Evolutionary conservation across 192 early-diverging fungal genomes (phyloP), one percentile per base, ranked within the genome.

Genomic region (Thamnidium elegans): DNA sequence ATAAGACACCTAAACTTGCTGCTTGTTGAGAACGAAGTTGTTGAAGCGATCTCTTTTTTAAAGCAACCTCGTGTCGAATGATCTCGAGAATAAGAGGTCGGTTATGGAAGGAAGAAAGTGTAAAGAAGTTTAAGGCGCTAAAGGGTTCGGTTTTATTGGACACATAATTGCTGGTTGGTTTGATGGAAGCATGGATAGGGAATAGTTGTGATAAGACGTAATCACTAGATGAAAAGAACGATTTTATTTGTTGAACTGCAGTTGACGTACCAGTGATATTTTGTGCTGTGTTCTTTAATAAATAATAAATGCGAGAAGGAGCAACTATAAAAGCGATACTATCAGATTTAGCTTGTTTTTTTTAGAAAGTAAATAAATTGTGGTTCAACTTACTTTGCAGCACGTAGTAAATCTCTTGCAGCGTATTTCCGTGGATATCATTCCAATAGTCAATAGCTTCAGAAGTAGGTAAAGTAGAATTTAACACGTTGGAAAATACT

Each of bases 371-470:
- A 10, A 1, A 9, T 10, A 45, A 53, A 42, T 1, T 44, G 47
- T 21, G 58, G 50, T 52, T 13, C 4, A 14, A 52, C 70, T 76
- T 72, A 81, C 81, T 83, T 55, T 82, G 80, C 14, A 82, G 36
- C 31, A 67, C 69, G 64, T 81, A 82, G 31, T 73, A 66, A 7
- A 70, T 17, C 58, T 68, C 73, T 63, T 78, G 70, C 7, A 76
- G 19, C 4, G 66, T 53, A 26, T 74, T 81, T 31, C 78, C 78
- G 36, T 77, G 74, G 31, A 85, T 72, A 0, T 78, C 65, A 48
- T 81, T 75, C 89, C 89, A 91, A 65, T 89, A 91, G 46, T 84
- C 68, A 44, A 89, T 83, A 44, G 86, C 80, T 19, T 78, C 74
- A 2, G 82, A 77, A 34, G 89, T 51, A 7, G 87, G 87, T 50